Conservation (phyloP, 139 green algal genomes). For the Bryopsis sp. region DNA sequence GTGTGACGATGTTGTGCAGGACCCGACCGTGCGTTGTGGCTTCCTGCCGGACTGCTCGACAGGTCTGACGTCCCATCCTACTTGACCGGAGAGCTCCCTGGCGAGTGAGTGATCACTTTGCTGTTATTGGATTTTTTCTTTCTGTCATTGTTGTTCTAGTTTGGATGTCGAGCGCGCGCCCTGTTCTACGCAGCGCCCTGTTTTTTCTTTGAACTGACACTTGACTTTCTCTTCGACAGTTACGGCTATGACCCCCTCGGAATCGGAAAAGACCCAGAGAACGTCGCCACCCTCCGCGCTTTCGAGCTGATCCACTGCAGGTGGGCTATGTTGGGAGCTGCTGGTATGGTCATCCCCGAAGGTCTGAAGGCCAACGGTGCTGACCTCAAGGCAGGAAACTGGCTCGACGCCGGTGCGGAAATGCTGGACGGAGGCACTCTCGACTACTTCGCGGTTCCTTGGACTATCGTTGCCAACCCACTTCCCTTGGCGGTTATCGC, state of each 20-base stretch:
- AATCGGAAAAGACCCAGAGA: constrained; percentile 78
- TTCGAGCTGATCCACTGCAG: constrained; percentile 91
- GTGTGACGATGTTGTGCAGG: no score
- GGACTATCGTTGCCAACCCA: constrained; percentile 75
- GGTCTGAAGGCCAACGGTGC: constrained; percentile 80
- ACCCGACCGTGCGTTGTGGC: constrained; percentile 69
- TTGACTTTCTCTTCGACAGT: no score
- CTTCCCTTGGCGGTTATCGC: constrained; percentile 76
- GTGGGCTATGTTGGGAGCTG: constrained; percentile 94
- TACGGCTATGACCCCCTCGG: constrained; percentile 89
- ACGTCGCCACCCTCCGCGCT: constrained; percentile 77
- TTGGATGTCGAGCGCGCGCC: no score
- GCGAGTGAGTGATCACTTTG: constrained; percentile 63
- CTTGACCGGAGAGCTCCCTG: constrained; percentile 79
- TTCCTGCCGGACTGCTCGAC: constrained; percentile 78
- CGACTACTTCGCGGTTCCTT: constrained; percentile 92
- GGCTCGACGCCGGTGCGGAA: constrained; percentile 88
- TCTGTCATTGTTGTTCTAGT: neutral
- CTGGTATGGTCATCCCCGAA: constrained; percentile 94
- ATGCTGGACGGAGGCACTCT: constrained; percentile 90
- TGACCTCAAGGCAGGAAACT: constrained; percentile 74
- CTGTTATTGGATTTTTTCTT: constrained; percentile 6
- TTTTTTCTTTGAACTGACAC: no score
- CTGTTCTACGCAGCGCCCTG: no score
- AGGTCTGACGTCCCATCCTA: constrained; percentile 65